Percentiles rank a stretch among this genome's conserved stretches.
Evolutionary conservation across 2,329 filamentous ascomycete genomes (phyloP).

Genomic region (Ilyonectria destructans): DNA sequence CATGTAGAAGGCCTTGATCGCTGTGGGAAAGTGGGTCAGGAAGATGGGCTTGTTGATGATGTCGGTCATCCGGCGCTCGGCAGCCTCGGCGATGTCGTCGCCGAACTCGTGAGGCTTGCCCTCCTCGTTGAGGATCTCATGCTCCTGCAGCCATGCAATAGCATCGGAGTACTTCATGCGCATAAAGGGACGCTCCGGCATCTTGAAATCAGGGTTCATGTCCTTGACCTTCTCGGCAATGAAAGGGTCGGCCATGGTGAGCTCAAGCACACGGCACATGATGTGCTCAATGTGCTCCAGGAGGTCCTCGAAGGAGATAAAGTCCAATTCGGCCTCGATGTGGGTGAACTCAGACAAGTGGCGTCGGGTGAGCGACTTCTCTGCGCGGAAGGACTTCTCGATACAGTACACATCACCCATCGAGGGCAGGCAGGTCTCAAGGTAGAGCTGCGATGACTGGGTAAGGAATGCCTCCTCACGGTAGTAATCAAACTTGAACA

Average conservation of each 20-base stretch:
- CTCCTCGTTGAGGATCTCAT: slow-evolving; percentile 94
- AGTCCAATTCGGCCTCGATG: slow-evolving; percentile 96
- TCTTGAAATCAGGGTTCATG: slow-evolving; percentile 92
- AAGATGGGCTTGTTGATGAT: slow-evolving; percentile 96
- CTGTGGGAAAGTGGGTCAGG: slow-evolving; percentile 95
- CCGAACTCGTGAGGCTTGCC: slow-evolving; percentile 92
- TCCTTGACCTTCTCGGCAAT: slow-evolving; percentile 83
- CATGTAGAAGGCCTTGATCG: slow-evolving; percentile 99
- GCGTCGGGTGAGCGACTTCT: slow-evolving; percentile 94
- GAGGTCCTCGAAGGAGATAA: slow-evolving; percentile 92
- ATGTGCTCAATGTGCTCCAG: slow-evolving; percentile 89
- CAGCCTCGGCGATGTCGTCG: slow-evolving; percentile 98
- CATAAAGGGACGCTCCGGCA: slow-evolving; percentile 88
- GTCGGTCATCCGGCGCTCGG: slow-evolving; percentile 97
- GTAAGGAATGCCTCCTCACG: slow-evolving; percentile 93
- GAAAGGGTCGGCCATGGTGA: slow-evolving; percentile 80
- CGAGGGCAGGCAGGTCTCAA: slow-evolving; percentile 93
- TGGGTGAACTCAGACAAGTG: slow-evolving; percentile 98
- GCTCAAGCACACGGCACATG: slow-evolving; percentile 88
- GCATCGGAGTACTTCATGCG: slow-evolving; percentile 97
- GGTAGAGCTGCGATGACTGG: slow-evolving; percentile 96
- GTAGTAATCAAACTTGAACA: slow-evolving; percentile 93
- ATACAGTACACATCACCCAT: slow-evolving; percentile 98
- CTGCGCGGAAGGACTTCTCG: slow-evolving; percentile 98
- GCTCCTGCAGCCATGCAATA: slow-evolving; percentile 92